Percentiles rank a stretch among this genome's conserved stretches.
Evolutionary conservation across 768 basidiomycete species (phyloP).

Genomic region (Mycena galericulata): DNA sequence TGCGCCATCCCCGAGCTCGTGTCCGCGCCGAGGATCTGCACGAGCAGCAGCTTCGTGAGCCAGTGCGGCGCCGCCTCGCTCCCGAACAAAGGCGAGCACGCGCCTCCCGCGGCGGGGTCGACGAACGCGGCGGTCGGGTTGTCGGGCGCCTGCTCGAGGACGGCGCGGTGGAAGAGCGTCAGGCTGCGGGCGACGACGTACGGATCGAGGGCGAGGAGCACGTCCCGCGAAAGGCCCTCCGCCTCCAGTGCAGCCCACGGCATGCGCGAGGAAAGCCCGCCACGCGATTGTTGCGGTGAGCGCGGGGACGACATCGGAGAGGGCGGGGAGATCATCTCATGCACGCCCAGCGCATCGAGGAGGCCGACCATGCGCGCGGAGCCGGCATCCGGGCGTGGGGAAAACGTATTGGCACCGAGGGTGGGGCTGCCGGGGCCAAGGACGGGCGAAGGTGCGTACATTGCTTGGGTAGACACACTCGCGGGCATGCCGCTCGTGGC

Average conservation of each 20-base stretch:
- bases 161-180: slow-evolving; percentile 67
- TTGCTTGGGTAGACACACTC: slow-evolving; percentile 64
- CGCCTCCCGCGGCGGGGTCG: slow-evolving; percentile 45
- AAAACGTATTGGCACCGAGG: slow-evolving; percentile 63
- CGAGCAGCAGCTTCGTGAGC: slow-evolving; percentile 79
- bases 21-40: slow-evolving; percentile 78
- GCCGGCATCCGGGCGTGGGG: slow-evolving; percentile 62
- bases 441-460: slow-evolving; percentile 64
- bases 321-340: slow-evolving; percentile 17
- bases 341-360: slow-evolving; percentile 56
- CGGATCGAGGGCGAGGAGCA: slow-evolving; percentile 73
- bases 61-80: slow-evolving; percentile 82
- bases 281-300: slow-evolving; percentile 32
- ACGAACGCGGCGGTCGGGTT: slow-evolving; percentile 63
- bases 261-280: slow-evolving; percentile 34
- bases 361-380: slow-evolving; percentile 51
- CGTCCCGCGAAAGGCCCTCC: slow-evolving; percentile 76
- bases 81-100: slow-evolving; percentile 65
- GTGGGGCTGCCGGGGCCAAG: slow-evolving; percentile 49
- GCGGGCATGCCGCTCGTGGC: slow-evolving; percentile 48
- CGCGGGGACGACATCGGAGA: slow-evolving; percentile 39
- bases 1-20: slow-evolving; percentile 48
- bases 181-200: slow-evolving; percentile 73
- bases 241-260: slow-evolving; percentile 68
- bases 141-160: slow-evolving; percentile 64